A percentile compares a stretch with the other conserved stretches of the same genome.
These are phyloP conservation scores for Solanum ahanhuiri DNA, from an alignment of 257 asterid genomes.

Conservation along the genomic window DNA sequence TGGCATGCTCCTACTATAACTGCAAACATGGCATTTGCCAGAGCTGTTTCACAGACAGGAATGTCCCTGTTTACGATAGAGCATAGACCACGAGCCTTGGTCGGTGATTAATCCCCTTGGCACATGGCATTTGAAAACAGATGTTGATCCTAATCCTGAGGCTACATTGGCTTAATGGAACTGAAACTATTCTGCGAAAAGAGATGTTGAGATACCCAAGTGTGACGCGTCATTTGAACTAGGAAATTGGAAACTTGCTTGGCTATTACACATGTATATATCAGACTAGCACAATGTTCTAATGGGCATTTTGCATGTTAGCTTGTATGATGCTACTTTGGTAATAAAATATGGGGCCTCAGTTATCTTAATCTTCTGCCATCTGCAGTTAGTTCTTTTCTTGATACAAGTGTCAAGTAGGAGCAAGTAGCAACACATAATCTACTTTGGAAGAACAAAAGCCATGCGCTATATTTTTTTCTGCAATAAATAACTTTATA, in stretches of 20 bases:
- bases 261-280: background rate
- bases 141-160: background rate
- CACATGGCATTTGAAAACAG: background rate
- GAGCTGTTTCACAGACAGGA: slow-evolving; percentile 87
- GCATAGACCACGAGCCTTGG: slow-evolving; percentile 81
- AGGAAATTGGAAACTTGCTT: background rate
- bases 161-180: background rate
- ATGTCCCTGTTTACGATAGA: slow-evolving; percentile 67
- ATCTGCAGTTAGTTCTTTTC: background rate
- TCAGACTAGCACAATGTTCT: background rate
- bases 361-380: background rate
- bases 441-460: background rate
- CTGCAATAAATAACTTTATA: background rate
- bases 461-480: background rate
- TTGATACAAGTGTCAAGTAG: background rate
- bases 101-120: slow-evolving; percentile 43
- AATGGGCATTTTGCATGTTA: background rate
- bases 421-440: background rate
- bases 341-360: background rate
- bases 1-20: slow-evolving; percentile 81
- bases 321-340: background rate
- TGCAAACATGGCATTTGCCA: slow-evolving; percentile 84
- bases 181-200: background rate
- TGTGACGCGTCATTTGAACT: background rate
- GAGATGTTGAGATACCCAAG: background rate